phyloP scores from a whole-genome alignment of 2,329 filamentous ascomycete genomes.

The Microcera coccophila region DNA sequence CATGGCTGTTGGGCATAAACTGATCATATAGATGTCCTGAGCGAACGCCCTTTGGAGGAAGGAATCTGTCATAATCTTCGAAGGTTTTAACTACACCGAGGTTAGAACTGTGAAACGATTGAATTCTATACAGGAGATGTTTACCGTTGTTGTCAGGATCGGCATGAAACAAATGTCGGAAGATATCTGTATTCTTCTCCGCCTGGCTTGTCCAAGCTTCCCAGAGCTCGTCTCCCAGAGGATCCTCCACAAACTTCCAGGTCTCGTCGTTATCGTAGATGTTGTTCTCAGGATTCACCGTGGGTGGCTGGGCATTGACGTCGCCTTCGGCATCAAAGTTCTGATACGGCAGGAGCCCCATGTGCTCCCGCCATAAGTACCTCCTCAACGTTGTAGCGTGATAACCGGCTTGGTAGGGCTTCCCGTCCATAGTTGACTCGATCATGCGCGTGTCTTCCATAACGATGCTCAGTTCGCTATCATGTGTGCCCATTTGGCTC shows the following conservation, averaged over 20 bases:
- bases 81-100: slow-evolving; percentile 81
- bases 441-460: slow-evolving; percentile 77
- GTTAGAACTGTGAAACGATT: too few relatives aligned
- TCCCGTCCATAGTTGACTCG: slow-evolving; percentile 71
- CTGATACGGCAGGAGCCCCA: slow-evolving; percentile 76
- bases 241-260: slow-evolving; percentile 66
- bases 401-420: slow-evolving; percentile 71
- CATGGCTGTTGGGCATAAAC: slow-evolving; percentile 67
- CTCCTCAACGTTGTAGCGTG: slow-evolving; percentile 78
- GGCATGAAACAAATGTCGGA: slow-evolving; percentile 76
- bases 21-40: slow-evolving; percentile 83
- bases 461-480: slow-evolving; percentile 85
- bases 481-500: slow-evolving; percentile 80
- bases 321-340: slow-evolving; percentile 63
- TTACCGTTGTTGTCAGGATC: slow-evolving; percentile 83
- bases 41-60: slow-evolving; percentile 66
- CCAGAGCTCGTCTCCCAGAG: slow-evolving; percentile 63
- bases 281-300: slow-evolving; percentile 63
- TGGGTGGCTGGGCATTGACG: slow-evolving; percentile 69
- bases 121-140: too few relatives aligned
- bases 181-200: slow-evolving; percentile 67
- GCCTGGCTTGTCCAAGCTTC: slow-evolving; percentile 66
- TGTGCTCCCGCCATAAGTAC: slow-evolving; percentile 85
- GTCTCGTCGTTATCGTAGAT: slow-evolving; percentile 56
- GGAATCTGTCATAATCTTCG: slow-evolving; percentile 80